A percentile compares a stretch with the other conserved stretches of the same genome.
Evolutionary conservation across 2,329 filamentous ascomycete genomes (phyloP).

Genomic region (Aspergillus amoenus): DNA sequence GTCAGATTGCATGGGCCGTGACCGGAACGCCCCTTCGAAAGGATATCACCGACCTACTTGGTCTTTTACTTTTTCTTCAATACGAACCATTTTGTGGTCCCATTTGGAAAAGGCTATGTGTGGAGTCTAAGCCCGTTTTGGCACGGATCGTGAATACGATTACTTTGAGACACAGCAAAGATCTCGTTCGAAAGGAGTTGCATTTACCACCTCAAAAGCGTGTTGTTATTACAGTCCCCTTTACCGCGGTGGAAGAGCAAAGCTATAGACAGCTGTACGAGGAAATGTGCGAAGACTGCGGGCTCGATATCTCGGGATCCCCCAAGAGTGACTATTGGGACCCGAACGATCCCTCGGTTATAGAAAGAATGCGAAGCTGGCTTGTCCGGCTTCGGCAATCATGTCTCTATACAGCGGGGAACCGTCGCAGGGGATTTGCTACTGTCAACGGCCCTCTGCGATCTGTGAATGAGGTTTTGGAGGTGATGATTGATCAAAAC

Average conservation of each 20-base stretch:
- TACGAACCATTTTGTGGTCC: slow-evolving; percentile 72
- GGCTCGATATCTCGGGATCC: slow-evolving; percentile 62
- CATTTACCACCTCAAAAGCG: slow-evolving; percentile 78
- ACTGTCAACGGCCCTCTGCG: slow-evolving; percentile 66
- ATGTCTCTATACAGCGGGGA: slow-evolving; percentile 75
- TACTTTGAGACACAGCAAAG: slow-evolving; percentile 82
- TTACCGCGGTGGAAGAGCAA: slow-evolving; percentile 87
- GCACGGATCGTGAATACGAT: slow-evolving; percentile 68
- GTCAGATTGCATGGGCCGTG: slow-evolving; percentile 86
- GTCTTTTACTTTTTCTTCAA: slow-evolving; percentile 75
- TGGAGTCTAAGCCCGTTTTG: slow-evolving; percentile 63
- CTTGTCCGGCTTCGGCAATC: slow-evolving; percentile 76
- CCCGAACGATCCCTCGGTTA: slow-evolving; percentile 53
- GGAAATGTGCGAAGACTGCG: slow-evolving; percentile 70
- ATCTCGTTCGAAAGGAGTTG: slow-evolving; percentile 74
- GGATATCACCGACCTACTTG: slow-evolving; percentile 74
- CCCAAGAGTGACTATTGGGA: slow-evolving; percentile 65
- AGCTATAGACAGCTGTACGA: slow-evolving; percentile 77
- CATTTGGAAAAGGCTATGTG: slow-evolving; percentile 68
- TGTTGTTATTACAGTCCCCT: slow-evolving; percentile 83
- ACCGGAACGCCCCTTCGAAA: slow-evolving; percentile 87
- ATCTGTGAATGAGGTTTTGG: slow-evolving; percentile 82
- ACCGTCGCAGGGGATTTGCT: slow-evolving; percentile 64
- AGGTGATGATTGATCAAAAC: slow-evolving; percentile 87
- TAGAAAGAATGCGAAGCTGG: slow-evolving; percentile 77